phyloP scores from a whole-genome alignment of 2,329 filamentous ascomycete species.

The Pseudocercospora eumusae region DNA sequence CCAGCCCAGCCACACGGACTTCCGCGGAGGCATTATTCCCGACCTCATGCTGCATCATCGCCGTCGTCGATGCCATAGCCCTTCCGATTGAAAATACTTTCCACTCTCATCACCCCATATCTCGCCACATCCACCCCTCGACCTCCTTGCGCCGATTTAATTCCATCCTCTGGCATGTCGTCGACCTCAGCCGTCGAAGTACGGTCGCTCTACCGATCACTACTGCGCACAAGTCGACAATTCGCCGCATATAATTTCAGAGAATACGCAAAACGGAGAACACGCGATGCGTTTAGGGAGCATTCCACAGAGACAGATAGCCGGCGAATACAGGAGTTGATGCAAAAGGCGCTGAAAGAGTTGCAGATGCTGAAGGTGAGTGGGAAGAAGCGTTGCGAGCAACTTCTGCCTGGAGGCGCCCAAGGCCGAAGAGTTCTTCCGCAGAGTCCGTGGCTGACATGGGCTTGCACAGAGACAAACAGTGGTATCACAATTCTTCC shows the following conservation, averaged over 20 bases:
- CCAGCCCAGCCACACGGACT: background rate
- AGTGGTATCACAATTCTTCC: slow-evolving; percentile 90
- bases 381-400: slow-evolving; percentile 18
- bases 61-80: too few species aligned
- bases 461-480: slow-evolving; percentile 77
- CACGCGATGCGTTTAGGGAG: slow-evolving; percentile 86
- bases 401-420: background rate
- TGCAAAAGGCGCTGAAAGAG: slow-evolving; percentile 85
- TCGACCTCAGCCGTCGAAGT: slow-evolving; percentile 33
- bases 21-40: background rate
- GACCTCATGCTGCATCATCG: too few species aligned
- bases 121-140: slow-evolving; percentile 13
- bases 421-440: background rate
- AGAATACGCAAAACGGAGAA: slow-evolving; percentile 90
- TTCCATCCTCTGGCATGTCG: slow-evolving; percentile 20
- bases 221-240: slow-evolving; percentile 81
- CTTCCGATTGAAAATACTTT: background rate
- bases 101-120: background rate
- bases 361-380: slow-evolving; percentile 87
- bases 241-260: slow-evolving; percentile 97
- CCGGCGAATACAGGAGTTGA: slow-evolving; percentile 77
- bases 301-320: slow-evolving; percentile 71
- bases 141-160: background rate
- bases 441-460: slow-evolving; percentile 41
- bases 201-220: slow-evolving; percentile 69